Evolutionary conservation across 2,329 filamentous ascomycete species (phyloP).

Genomic region (Plectosphaerella cucumerina): DNA sequence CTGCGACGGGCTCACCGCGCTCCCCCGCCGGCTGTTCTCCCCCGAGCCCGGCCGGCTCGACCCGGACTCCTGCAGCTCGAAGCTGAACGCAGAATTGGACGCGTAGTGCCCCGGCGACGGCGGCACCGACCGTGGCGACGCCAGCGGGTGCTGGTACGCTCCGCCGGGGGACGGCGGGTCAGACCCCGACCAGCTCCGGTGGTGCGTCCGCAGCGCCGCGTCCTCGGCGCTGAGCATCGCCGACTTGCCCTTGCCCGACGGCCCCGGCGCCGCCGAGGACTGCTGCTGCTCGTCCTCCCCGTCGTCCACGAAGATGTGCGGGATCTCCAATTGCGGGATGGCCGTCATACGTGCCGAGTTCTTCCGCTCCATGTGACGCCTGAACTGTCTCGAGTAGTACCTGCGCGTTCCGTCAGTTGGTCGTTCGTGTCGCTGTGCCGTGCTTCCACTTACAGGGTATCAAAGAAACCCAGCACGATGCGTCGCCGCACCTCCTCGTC

Average conservation of each 20-base stretch:
- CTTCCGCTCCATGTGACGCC: slow-evolving; percentile 68
- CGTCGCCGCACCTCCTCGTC: slow-evolving; percentile 91
- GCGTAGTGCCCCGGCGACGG: slow-evolving; percentile 35
- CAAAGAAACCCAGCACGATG: slow-evolving; percentile 90
- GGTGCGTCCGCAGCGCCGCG: slow-evolving; percentile 25
- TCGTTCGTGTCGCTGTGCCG: slow-evolving; percentile 13
- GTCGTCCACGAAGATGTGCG: slow-evolving; percentile 87
- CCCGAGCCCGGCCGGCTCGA: slow-evolving; percentile 14
- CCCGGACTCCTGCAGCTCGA: slow-evolving; percentile 48
- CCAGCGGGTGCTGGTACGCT: slow-evolving; percentile 46
- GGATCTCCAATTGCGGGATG: slow-evolving; percentile 76
- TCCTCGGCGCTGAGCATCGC: slow-evolving; percentile 31
- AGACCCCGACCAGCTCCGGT: slow-evolving; percentile 37
- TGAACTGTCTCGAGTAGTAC: slow-evolving; percentile 81
- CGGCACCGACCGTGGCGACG: slow-evolving; percentile 44
- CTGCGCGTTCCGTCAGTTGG: slow-evolving; percentile 26
- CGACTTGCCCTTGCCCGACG: slow-evolving; percentile 17
- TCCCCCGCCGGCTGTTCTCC: slow-evolving; percentile 57
- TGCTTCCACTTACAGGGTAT: slow-evolving; percentile 63
- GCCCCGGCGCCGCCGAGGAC: slow-evolving; percentile 14
- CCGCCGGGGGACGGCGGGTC: slow-evolving; percentile 3
- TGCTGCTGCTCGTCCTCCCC: slow-evolving; percentile 47
- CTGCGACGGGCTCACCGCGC: slow-evolving; percentile 68
- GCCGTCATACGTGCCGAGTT: slow-evolving; percentile 70
- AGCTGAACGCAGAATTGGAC: slow-evolving; percentile 53